phyloP scores from a whole-genome alignment of 495 filamentous ascomycete species.

The Jackrogersella minutella region DNA sequence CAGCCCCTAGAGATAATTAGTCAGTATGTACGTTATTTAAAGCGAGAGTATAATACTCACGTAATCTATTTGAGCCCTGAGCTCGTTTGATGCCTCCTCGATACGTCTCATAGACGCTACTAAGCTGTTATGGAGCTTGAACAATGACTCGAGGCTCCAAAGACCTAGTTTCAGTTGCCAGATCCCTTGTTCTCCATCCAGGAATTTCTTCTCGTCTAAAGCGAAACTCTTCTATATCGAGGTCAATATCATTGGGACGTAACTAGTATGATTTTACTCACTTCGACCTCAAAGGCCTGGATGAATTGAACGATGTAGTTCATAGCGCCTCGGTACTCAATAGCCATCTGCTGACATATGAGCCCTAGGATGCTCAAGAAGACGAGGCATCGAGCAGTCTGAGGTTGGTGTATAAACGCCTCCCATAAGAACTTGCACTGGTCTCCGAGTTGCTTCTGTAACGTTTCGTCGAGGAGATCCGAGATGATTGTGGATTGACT shows the following conservation, averaged over 20 bases:
- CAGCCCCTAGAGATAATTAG: slow-evolving; percentile 9
- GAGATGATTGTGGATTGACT: slow-evolving; percentile 26
- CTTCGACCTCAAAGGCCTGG: slow-evolving; percentile 6
- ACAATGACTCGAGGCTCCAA: slow-evolving; percentile 20
- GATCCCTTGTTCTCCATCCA: background rate
- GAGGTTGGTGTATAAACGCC: slow-evolving; percentile 30
- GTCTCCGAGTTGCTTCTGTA: background rate
- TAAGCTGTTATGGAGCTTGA: slow-evolving; percentile 12
- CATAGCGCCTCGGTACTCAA: slow-evolving; percentile 2
- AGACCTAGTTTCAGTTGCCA: slow-evolving; percentile 8
- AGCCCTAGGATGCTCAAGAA: slow-evolving; percentile 22
- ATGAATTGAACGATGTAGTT: background rate
- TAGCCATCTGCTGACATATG: slow-evolving; percentile 16
- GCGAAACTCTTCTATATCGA: background rate
- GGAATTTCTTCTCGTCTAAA: slow-evolving; percentile 6
- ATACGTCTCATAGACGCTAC: background rate
- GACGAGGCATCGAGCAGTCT: slow-evolving; percentile 30
- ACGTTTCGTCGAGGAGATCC: background rate
- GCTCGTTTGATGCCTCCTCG: slow-evolving; percentile 11
- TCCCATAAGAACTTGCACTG: slow-evolving; percentile 21
- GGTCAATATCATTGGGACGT: background rate
- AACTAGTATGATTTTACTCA: background rate
- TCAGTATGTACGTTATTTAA: background rate
- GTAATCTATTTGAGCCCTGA: background rate
- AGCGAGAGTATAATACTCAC: background rate